Percentiles rank a stretch among this genome's conserved stretches.
Conservation (phyloP, 2,329 filamentous ascomycete genomes). For the Botryotinia globosa region DNA sequence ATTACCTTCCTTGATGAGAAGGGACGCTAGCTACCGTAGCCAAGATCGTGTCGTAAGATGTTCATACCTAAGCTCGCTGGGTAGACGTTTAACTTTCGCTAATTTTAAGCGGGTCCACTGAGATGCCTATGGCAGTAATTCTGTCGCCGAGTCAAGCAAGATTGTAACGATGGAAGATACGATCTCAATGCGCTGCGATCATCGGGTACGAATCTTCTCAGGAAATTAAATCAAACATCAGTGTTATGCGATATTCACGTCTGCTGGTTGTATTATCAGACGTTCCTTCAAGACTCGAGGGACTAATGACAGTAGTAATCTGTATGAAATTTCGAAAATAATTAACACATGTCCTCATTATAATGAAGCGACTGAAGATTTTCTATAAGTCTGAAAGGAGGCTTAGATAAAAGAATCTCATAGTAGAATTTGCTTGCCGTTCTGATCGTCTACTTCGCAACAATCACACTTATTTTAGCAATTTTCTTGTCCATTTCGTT, state of each 20-base stretch:
- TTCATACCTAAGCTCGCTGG: neutral
- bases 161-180: neutral
- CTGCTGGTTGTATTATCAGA: neutral
- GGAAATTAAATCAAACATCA: neutral
- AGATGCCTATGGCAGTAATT: neutral
- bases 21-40: neutral
- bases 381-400: neutral
- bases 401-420: neutral
- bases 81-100: neutral
- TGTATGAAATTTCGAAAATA: neutral
- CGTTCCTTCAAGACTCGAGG: neutral
- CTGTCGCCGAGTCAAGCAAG: neutral
- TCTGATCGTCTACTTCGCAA: neutral
- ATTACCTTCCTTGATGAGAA: neutral
- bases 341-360: neutral
- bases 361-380: neutral
- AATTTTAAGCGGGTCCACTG: neutral
- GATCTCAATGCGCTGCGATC: neutral
- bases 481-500: neutral
- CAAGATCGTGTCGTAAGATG: neutral
- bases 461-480: neutral
- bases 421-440: neutral
- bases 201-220: neutral
- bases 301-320: neutral
- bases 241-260: neutral